Conservation (phyloP, 2,329 filamentous ascomycete genomes). For the Teratosphaeria gauchensis region DNA sequence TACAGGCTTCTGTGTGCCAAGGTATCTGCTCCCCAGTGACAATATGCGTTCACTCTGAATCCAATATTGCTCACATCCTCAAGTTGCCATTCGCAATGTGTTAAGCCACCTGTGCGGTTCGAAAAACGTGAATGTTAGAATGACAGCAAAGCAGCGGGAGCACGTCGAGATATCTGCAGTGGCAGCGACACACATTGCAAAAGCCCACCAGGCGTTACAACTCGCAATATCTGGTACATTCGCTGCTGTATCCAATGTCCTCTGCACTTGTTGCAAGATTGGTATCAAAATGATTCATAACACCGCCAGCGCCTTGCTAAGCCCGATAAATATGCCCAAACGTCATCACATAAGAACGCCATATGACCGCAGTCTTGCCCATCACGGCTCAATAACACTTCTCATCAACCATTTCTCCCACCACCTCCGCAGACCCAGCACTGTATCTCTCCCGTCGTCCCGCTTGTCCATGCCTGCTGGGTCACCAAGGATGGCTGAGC, state of each 20-base stretch:
- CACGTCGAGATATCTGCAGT: not conserved
- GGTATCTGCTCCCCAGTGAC: no score
- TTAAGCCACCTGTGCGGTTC: no score
- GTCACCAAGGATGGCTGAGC: slow-evolving; percentile 45
- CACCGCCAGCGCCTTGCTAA: slow-evolving; percentile 8
- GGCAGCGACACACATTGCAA: not conserved
- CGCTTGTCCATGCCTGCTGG: slow-evolving; percentile 48
- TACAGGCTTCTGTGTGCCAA: no score
- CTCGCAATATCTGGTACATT: not conserved
- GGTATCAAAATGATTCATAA: not conserved
- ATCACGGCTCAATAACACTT: not conserved
- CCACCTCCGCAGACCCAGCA: slow-evolving; percentile 48
- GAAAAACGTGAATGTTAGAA: no score
- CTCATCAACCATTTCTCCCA: slow-evolving; percentile 49
- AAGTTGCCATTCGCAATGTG: no score
- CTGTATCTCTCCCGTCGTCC: slow-evolving; percentile 52
- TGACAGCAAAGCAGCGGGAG: not conserved
- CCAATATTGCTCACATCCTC: no score
- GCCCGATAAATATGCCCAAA: not conserved
- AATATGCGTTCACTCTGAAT: no score
- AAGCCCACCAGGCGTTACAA: not conserved
- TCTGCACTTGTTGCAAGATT: not conserved
- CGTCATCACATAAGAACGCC: not conserved
- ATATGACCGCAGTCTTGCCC: not conserved
- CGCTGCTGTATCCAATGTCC: not conserved